phyloP scores from a whole-genome alignment of 2,329 filamentous ascomycete genomes.

The Colletotrichum echinochloae region DNA sequence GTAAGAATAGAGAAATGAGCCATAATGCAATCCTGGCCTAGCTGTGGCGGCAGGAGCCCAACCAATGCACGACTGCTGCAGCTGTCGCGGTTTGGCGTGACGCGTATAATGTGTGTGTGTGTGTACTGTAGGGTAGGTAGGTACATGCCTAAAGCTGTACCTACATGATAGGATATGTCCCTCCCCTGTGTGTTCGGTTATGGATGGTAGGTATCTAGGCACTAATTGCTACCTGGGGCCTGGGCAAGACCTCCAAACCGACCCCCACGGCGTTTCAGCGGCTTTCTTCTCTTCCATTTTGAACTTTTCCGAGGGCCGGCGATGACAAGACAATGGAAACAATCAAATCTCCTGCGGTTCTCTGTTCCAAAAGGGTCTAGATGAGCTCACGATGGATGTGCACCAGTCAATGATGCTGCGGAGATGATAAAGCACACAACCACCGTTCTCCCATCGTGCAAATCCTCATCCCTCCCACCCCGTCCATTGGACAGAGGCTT shows the following conservation, averaged over 20 bases:
- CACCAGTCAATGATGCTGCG: slow-evolving; percentile 9
- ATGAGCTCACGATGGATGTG: slow-evolving; percentile 6
- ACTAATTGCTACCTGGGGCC: too few relatives aligned
- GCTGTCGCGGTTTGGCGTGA: not conserved
- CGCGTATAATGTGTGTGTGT: not conserved
- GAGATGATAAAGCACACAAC: slow-evolving; percentile 11
- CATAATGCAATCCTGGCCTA: not conserved
- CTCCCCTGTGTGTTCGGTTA: too few relatives aligned
- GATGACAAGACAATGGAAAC: too few relatives aligned
- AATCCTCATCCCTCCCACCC: not conserved
- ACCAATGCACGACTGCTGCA: slow-evolving; percentile 6
- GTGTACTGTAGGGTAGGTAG: too few relatives aligned
- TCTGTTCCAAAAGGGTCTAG: slow-evolving; percentile 22
- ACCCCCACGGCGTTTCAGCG: too few relatives aligned
- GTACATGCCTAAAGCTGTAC: too few relatives aligned
- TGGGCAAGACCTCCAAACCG: too few relatives aligned
- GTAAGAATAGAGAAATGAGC: not conserved
- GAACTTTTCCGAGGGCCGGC: not conserved
- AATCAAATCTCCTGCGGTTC: too few relatives aligned
- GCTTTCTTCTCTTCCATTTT: not conserved
- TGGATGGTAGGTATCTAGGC: too few relatives aligned
- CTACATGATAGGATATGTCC: too few relatives aligned
- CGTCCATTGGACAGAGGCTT: slow-evolving; percentile 1
- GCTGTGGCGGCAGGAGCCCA: not conserved
- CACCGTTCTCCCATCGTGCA: not conserved